Evolutionary conservation across 345 rosid genomes (phyloP), one percentile per base, ranked within the genome.

Genomic region (Cardamine chenopodiifolia): DNA sequence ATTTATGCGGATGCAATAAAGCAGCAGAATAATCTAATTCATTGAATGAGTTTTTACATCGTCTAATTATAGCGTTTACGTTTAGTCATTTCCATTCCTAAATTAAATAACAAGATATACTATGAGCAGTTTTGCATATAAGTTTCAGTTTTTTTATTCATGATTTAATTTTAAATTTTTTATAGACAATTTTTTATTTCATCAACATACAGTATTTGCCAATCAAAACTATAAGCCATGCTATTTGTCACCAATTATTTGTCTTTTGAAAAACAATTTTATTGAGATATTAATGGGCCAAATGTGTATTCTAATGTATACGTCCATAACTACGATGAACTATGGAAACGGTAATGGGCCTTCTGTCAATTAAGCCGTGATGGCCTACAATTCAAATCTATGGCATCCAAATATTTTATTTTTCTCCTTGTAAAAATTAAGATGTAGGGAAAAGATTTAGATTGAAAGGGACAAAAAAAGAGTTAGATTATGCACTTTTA

Each of bases 281-380:
- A 50, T 17, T 17, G 26, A 61, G 58, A 49, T 19, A 14, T 17
- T 5, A 44, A 55, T 55, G 65, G 77, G 71, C 64, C 57, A 9
- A 53, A 22, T 20, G 62, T 45, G 20, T 70, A 9, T 42, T 19
- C 4, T 22, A 52, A 32, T 8, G 29, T 9, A 17, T 20, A 39
- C 32, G 23, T 31, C 17, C 17, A n/a, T 25, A 28, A 14, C 13
- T 25, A 15, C 2, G 6, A 26, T n/a, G 2, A 47, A 45, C 10
- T 12, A 48, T 17, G n/a, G 7, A 62, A 50, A 39, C 44, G 0
- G 8, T 11, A 65, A 74, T 65, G 72, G 66, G 78, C 66, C 49
- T 32, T 23, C 6, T 9, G 18, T 8, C 29, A 25, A 7, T 20
- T 18, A 26, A 32, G 4, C 7, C 60, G 29, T 39, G 15, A 65